Conservation (phyloP, 2,329 filamentous ascomycete species). For the Calycina marina region DNA sequence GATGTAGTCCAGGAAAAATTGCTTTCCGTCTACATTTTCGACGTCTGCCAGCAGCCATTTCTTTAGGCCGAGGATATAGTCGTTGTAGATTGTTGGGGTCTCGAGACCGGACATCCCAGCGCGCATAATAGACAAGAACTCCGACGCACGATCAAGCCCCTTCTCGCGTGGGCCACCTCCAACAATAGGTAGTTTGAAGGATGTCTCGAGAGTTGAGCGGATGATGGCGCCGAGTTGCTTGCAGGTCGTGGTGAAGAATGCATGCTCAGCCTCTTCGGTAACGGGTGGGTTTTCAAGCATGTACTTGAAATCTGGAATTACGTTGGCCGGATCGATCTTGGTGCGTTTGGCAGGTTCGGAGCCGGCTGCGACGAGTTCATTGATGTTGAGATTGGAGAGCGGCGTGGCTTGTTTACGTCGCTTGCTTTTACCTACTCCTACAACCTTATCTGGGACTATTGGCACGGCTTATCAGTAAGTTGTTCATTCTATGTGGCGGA, state of each 20-base stretch:
- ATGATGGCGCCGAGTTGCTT: conserved; percentile 65
- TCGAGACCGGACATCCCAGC: conserved; percentile 64
- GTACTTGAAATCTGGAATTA: conserved; percentile 84
- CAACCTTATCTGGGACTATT: conserved; percentile 51
- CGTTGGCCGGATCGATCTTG: conserved; percentile 52
- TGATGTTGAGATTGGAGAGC: conserved; percentile 77
- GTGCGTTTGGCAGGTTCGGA: conserved; percentile 30
- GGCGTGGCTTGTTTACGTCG: conserved; percentile 57
- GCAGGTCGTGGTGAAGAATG: conserved; percentile 49
- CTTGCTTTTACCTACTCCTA: conserved; percentile 57
- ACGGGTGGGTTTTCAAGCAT: conserved; percentile 30
- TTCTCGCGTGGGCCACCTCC: conserved; percentile 62
- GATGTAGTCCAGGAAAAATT: conserved; percentile 64
- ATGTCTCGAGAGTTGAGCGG: conserved; percentile 51
- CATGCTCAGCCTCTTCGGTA: conserved; percentile 35
- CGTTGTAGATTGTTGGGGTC: conserved; percentile 63
- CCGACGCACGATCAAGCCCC: no score
- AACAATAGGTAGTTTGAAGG: no score
- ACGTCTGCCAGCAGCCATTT: conserved; percentile 51
- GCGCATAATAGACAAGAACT: conserved; percentile 64
- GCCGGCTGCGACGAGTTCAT: conserved; percentile 50
- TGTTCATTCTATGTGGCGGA: neutral
- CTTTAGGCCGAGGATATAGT: conserved; percentile 58
- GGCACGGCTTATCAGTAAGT: conserved; percentile 4
- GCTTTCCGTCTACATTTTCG: conserved; percentile 49